phyloP scores from a whole-genome alignment of 148 eudicot species.

The Rhododendron ovatum region DNA sequence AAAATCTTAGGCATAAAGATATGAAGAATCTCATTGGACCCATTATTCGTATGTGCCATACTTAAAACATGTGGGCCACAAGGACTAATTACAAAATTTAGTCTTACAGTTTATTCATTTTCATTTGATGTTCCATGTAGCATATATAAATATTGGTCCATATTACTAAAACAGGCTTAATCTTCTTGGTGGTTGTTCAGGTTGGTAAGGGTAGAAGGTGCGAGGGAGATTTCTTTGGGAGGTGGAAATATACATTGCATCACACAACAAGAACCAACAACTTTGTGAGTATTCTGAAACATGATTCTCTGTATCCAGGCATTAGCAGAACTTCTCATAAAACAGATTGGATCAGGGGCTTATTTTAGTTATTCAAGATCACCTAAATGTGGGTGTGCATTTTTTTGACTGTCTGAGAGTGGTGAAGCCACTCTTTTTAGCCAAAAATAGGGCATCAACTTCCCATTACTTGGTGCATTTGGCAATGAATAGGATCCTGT shows the following conservation, averaged over 20 bases:
- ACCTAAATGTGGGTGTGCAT: not conserved
- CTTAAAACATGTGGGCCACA: too few relatives aligned
- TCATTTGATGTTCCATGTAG: not conserved
- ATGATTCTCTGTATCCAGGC: not conserved
- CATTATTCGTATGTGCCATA: too few relatives aligned
- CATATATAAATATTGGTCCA: not conserved
- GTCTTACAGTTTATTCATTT: not conserved
- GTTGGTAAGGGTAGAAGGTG: constrained; percentile 74
- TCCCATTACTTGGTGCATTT: not conserved
- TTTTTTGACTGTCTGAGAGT: not conserved
- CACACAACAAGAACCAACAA: constrained; percentile 82
- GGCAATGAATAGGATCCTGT: not conserved
- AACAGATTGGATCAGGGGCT: not conserved
- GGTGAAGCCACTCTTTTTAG: not conserved
- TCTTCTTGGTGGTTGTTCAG: constrained; percentile 27
- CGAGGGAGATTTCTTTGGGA: constrained; percentile 78
- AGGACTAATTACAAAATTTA: too few relatives aligned
- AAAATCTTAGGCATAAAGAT: too few relatives aligned
- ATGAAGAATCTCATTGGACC: too few relatives aligned
- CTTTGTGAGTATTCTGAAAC: constrained; percentile 3
- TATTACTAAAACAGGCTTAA: constrained; percentile 2
- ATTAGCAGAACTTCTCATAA: not conserved
- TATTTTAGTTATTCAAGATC: not conserved
- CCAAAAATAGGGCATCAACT: not conserved
- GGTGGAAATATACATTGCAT: constrained; percentile 95